Evolutionary conservation across 305 asterid genomes (phyloP).

Genomic region (Solanum hybrid): DNA sequence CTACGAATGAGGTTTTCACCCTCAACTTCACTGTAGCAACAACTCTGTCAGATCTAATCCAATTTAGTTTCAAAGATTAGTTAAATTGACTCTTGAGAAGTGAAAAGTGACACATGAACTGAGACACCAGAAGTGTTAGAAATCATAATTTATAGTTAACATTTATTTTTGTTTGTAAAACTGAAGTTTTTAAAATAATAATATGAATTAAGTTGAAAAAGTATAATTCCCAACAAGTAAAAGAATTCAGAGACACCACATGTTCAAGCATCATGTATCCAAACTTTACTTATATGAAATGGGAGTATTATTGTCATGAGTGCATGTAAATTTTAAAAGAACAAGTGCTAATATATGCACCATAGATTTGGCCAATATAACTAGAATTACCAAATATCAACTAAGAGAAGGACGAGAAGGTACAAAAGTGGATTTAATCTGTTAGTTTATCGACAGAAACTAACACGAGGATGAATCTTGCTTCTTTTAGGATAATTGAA

Average conservation of each 20-base stretch:
- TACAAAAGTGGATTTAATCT: not conserved
- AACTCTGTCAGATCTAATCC: not conserved
- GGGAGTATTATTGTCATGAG: not conserved
- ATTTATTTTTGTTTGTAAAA: not conserved
- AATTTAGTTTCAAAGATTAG: no score
- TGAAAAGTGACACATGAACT: not conserved
- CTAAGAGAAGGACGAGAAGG: not conserved
- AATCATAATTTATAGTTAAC: not conserved
- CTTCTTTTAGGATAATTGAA: not conserved
- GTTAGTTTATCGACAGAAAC: not conserved
- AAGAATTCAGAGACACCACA: not conserved
- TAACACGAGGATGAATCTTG: not conserved
- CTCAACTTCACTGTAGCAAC: not conserved
- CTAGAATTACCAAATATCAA: not conserved
- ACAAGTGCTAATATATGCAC: not conserved
- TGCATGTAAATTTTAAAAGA: not conserved
- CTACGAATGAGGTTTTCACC: not conserved
- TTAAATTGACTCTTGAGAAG: not conserved
- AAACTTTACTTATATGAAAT: not conserved
- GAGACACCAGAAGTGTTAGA: not conserved
- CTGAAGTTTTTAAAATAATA: not conserved
- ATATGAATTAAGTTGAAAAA: not conserved
- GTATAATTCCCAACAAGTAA: not conserved
- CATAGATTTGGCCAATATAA: not conserved
- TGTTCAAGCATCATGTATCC: not conserved